These are phyloP conservation scores for Clitocybe nebularis DNA, from an alignment of 1,284 basidiomycete genomes.

Conservation along the genomic window DNA sequence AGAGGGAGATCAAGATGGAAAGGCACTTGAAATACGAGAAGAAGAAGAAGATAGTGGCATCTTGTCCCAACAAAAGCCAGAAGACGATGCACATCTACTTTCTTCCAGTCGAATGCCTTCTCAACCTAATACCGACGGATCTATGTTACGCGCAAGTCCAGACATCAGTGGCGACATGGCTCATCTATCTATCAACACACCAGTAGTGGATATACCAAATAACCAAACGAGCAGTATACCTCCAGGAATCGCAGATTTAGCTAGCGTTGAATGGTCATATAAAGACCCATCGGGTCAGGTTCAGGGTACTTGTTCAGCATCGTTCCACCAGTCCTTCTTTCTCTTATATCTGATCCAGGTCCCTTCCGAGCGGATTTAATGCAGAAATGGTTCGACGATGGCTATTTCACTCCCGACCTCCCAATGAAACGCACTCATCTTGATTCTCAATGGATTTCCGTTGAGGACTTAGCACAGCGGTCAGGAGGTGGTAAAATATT, in stretches of 20 bases:
- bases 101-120: conserved; percentile 3
- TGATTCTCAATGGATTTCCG: conserved; percentile 62
- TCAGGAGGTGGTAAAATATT: conserved; percentile 59
- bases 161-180: conserved; percentile 15
- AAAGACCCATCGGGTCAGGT: conserved; percentile 86
- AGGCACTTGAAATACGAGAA: conserved; percentile 50
- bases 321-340: conserved; percentile 1
- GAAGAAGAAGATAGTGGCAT: conserved; percentile 43
- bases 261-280: conserved; percentile 84
- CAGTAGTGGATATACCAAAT: conserved; percentile 13
- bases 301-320: conserved; percentile 58
- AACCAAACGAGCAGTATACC: conserved; percentile 21
- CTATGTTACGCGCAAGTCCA: conserved; percentile 7
- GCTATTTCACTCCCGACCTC: conserved; percentile 86
- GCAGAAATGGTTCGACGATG: conserved; percentile 95
- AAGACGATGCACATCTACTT: conserved; percentile 5
- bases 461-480: conserved; percentile 52
- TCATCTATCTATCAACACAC: conserved; percentile 16
- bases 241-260: conserved; percentile 56
- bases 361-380: conserved; percentile 89
- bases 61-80: conserved; percentile 7
- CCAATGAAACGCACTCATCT: conserved; percentile 76
- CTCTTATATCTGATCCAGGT: conserved; percentile 43
- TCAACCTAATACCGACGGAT: conserved; percentile 1
- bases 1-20: conserved; percentile 35